Evolutionary conservation across 495 filamentous ascomycete species (phyloP), one percentile per base, ranked within the genome.

Genomic region (Rostrohypoxylon terebratum): DNA sequence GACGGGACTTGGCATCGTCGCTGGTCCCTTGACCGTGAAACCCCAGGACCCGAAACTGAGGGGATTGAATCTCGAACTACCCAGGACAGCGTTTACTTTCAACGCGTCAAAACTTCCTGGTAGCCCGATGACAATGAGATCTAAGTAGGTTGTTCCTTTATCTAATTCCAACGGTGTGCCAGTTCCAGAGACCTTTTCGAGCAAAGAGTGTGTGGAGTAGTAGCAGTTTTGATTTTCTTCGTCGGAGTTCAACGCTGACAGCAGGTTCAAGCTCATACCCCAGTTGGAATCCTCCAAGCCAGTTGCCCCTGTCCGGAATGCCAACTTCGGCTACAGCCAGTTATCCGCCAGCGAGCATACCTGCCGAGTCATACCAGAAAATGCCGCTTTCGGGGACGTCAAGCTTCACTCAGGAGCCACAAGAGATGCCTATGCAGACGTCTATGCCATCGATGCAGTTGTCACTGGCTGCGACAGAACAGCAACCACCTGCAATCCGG

Each of bases 21-120:
- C 82, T 16, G 84, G 83, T 40, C 80, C 84, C 9, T 70, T 85
- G 11, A 77, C 79, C n/a, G 79, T 87, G 61, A 86, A 86, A 75
- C 82, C 82, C n/a, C 81, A 85, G 66, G 82, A 85, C 61, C 81
- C 80, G 18, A 78, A 82, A 53, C 75, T 83, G 6, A 75, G 82
- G 25, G 79, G 82, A 6, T 75, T 83, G 31, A 84, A 83, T 66
- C 63, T 86, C 42, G 85, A 87, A 54, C 73, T 86, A 34, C 85
- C 86, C 9, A 77, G 84, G 61, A 81, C 82, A 14, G 81, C 81
- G 20, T 88, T 87, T 62, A 86, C 83, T 7, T 88, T 87, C 68
- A 86, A 81, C 68, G 81, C 85, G n/a, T 83, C 81, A 62, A 85
- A 83, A 59, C 79, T 87, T 64, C 83, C 84, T 11, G 80, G 82